Conservation (phyloP, 768 basidiomycete species). For the Boletellus ananas region DNA sequence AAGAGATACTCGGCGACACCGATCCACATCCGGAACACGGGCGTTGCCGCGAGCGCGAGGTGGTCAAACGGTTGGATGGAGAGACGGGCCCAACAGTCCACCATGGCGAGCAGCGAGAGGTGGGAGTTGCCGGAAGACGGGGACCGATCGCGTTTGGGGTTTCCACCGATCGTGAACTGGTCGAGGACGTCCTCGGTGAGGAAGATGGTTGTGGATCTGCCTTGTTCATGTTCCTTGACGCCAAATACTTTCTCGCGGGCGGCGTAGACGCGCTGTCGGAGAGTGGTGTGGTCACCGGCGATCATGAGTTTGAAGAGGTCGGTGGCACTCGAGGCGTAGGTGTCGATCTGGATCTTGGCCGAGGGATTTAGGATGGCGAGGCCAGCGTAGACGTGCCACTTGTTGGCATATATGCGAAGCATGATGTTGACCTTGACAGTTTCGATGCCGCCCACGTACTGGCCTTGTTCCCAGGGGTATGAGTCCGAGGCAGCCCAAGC, state of each 20-base stretch:
- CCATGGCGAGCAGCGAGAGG: constrained; percentile 93
- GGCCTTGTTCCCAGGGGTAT: constrained; percentile 95
- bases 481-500: constrained; percentile 77
- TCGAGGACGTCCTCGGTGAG: constrained; percentile 84
- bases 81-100: constrained; percentile 93
- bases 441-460: constrained; percentile 96
- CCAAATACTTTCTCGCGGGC: constrained; percentile 79
- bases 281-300: constrained; percentile 44
- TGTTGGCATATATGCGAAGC: constrained; percentile 92
- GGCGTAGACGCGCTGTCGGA: constrained; percentile 70
- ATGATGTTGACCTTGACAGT: constrained; percentile 95
- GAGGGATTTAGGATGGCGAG: constrained; percentile 96
- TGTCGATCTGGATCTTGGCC: constrained; percentile 84
- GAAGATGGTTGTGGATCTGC: constrained; percentile 57
- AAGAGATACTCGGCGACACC: constrained; percentile 97
- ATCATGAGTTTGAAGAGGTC: constrained; percentile 98
- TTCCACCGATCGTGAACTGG: constrained; percentile 76
- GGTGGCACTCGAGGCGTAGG: constrained; percentile 79
- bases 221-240: constrained; percentile 27
- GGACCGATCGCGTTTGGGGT: constrained; percentile 11
- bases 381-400: constrained; percentile 99
- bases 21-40: constrained; percentile 94
- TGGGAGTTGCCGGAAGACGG: constrained; percentile 63
- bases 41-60: constrained; percentile 90
- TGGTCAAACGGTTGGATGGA: constrained; percentile 87